Evolutionary conservation across 768 basidiomycete genomes (phyloP).

Genomic region (Daedalea quercina): DNA sequence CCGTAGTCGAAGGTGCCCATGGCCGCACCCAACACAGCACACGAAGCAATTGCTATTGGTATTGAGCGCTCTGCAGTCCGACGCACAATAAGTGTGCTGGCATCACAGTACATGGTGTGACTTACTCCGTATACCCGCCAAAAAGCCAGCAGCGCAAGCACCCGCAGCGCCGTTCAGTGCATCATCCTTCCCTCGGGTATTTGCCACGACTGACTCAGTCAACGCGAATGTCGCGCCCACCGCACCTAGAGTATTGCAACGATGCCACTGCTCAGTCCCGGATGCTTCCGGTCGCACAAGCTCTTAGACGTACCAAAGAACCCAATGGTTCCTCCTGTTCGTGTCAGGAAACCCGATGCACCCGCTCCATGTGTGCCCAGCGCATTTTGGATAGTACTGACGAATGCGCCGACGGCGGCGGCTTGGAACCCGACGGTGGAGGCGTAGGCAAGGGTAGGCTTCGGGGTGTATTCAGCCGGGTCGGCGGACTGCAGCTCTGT

Average conservation of each 20-base stretch:
- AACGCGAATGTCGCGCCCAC: constrained; percentile 85
- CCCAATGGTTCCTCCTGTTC: constrained; percentile 85
- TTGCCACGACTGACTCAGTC: constrained; percentile 76
- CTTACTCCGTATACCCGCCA: constrained; percentile 80
- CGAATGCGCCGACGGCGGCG: constrained; percentile 57
- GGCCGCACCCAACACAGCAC: constrained; percentile 68
- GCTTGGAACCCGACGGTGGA: constrained; percentile 56
- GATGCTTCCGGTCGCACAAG: neutral
- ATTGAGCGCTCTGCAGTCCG: constrained; percentile 63
- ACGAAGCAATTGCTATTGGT: constrained; percentile 75
- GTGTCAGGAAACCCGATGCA: constrained; percentile 79
- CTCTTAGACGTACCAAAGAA: constrained; percentile 66
- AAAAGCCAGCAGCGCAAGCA: constrained; percentile 89
- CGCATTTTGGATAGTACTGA: constrained; percentile 76
- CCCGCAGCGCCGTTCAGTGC: constrained; percentile 77
- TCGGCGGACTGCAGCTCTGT: constrained; percentile 5
- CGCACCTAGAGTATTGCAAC: constrained; percentile 49
- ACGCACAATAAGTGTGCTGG: constrained; percentile 10
- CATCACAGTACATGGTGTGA: constrained; percentile 4
- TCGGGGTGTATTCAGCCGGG: constrained; percentile 35
- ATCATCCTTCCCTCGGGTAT: constrained; percentile 74
- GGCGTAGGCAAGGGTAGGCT: constrained; percentile 49
- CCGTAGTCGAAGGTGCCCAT: constrained; percentile 81
- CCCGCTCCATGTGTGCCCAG: constrained; percentile 70
- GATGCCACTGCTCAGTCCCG: constrained; percentile 1